These are phyloP conservation scores for Dunaliella sp. DNA, from an alignment of 139 green algal genomes.

Conservation along the genomic window DNA sequence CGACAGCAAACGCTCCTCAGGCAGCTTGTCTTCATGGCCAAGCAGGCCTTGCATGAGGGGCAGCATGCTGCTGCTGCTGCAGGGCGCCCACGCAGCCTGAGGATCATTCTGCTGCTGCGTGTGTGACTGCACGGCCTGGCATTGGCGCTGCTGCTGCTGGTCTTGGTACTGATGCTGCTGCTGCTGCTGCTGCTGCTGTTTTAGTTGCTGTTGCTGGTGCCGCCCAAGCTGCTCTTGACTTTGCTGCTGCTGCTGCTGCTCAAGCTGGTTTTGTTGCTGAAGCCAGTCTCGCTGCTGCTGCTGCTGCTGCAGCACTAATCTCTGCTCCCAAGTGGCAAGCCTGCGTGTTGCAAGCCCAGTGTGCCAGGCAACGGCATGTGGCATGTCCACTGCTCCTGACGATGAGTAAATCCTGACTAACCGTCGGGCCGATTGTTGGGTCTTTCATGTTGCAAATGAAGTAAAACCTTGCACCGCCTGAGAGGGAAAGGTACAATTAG, in stretches of 20 bases:
- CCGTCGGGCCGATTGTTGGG: no score
- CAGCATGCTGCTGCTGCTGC: not conserved
- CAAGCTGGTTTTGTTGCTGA: not conserved
- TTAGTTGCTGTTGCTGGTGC: not conserved
- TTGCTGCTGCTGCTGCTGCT: not conserved
- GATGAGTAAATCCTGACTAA: no score
- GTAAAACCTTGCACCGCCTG: no score
- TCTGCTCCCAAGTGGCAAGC: not conserved
- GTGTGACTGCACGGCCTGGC: not conserved
- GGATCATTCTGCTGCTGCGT: not conserved
- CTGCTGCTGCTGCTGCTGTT: not conserved
- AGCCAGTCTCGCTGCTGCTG: not conserved
- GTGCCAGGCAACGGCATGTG: no score
- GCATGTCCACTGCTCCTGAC: no score
- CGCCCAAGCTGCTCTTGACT: not conserved
- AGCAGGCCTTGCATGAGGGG: not conserved
- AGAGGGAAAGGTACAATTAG: no score
- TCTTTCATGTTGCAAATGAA: no score
- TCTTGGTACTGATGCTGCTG: no score
- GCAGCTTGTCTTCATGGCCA: not conserved
- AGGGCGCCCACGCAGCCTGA: not conserved
- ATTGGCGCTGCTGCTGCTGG: not conserved
- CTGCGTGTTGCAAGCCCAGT: no score
- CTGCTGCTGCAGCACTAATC: not conserved
- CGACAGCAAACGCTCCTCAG: not conserved